Base-by-base conservation (phyloP, 495 filamentous ascomycete species). In the Rhizodiscina lignyota region DNA sequence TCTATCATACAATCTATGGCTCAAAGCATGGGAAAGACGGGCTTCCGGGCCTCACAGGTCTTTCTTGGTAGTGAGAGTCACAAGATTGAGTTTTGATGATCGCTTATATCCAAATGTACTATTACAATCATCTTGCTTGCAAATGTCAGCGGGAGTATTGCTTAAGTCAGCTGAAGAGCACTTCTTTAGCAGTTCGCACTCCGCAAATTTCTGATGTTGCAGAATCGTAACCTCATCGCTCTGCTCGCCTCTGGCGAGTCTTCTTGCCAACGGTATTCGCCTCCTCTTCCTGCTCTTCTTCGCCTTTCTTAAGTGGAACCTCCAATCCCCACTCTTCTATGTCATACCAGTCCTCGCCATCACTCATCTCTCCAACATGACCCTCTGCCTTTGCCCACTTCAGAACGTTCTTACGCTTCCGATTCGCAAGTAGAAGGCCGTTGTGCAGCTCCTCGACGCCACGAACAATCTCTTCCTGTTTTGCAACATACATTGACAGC, bases 271-370 rank as follows among this genome's bases (percentile, higher is more conserved):
- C 44, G 10, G 21, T 12, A n/a, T n/a, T n/a, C 26, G 34, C 34
- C 18, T 27, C 24, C 12, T 57, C 52, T 15, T 93, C 86, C 37
- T 93, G 85, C 44, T 94, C 86, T 38, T 93, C 83, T 35, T 80
- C 74, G 2, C 86, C 86, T 52, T 94, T 94, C 53, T 82, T 83
- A 11, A 94, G 62, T 50, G 84, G 79, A 44, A 83, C 81, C 2
- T 75, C 75, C 28, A 94, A 53, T 2, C 74, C 74, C 86, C 83
- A 93, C 61, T 79, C 77, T 49, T 89, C 82, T 37, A 71, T 72
- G 49, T 94, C 86, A 52, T 91, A 91, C 84, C 86, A 94, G 51
- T 94, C 86, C 59, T 94, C 86, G 2, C 83, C 83, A 48, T 94
- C 86, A 22, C 79, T 86, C 72, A 93, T 61, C 35, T 77, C 70